Base-by-base conservation (phyloP, 331 rosid species). In the Prunus yedoensis region DNA sequence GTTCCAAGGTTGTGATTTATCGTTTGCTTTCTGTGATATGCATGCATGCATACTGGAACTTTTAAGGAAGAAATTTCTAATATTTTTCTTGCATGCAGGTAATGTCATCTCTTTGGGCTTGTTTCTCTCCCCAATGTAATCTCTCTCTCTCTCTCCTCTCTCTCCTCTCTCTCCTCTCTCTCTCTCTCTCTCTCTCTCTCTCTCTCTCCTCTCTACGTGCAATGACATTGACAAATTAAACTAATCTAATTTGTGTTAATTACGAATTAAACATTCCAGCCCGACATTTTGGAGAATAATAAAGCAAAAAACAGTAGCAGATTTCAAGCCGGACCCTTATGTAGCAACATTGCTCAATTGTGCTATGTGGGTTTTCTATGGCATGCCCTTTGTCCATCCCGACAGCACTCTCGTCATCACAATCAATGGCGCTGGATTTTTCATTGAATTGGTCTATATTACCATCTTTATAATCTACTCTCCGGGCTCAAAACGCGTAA, bases 51-150 rank as follows among this genome's bases (percentile, higher is more conserved):
- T 56, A 21, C 27, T 35, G 41, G 41, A 35, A 35, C 41, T 6
- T 5, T 35, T 35, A 35, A 35, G 41, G 41, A 35, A 35, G 41
- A 35, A 35, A 35, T 35, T 35, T 35, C 41, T 35, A 35, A 35
- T 32, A 30, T 15, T 7, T 17, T 18, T 15, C 21, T 62, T 62
- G 46, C 25, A 74, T 81, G 80, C 90, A 92, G 97, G 97, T 78
- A 92, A 92, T 84, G 35, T 82, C 20, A 79, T 90, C 68, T 88
- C 96, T 20, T 77, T 91, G 65, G 18, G 84, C n/a, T 70, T 91
- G 45, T 91, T 88, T 83, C 45, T 87, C 71, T 88, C 97, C 8
- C 97, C 97, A 0, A n/a, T 87, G 96, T 89, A 89, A 85, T 53
- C 20, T 50, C 46, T 21, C 77, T 79, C 20, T 32, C 73, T 46